These are phyloP conservation scores for carrot (Daucus carota) DNA, from an alignment of 129 eudicot species.

Conservation along the genomic window DNA sequence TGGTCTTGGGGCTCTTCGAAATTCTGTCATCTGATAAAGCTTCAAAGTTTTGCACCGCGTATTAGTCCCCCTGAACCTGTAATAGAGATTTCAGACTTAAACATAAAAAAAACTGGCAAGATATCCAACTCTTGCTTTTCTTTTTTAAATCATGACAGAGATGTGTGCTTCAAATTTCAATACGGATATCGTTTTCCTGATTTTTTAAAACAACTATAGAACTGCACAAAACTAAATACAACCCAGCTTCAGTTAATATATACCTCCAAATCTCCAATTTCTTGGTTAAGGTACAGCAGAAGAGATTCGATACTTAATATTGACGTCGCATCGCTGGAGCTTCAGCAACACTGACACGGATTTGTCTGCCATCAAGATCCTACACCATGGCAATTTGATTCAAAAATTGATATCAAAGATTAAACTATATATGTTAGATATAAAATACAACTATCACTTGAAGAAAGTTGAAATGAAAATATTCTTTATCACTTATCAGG, in stretches of 20 bases:
- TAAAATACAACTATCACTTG: background rate
- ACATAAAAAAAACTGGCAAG: background rate
- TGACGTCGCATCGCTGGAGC: slow-evolving; percentile 53
- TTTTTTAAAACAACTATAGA: background rate
- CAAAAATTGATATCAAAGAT: background rate
- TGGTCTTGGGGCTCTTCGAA: slow-evolving; percentile 11
- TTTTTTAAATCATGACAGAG: background rate
- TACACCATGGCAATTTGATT: slow-evolving; percentile 16
- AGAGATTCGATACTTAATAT: slow-evolving; percentile 23
- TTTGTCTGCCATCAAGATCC: slow-evolving; percentile 84
- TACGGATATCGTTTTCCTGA: no score
- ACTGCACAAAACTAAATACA: background rate
- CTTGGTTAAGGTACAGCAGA: slow-evolving; percentile 1
- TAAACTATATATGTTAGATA: background rate
- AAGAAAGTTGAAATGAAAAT: background rate
- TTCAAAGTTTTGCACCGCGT: background rate
- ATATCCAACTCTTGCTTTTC: background rate
- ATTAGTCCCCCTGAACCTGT: background rate
- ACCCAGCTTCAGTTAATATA: background rate
- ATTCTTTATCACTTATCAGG: background rate
- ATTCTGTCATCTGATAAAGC: slow-evolving; percentile 7
- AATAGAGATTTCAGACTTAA: background rate
- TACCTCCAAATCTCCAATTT: slow-evolving; percentile 14
- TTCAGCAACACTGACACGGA: slow-evolving; percentile 84
- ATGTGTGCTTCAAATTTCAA: background rate